Conservation (phyloP, 441 rosid species). For the Metrosideros polymorpha region DNA sequence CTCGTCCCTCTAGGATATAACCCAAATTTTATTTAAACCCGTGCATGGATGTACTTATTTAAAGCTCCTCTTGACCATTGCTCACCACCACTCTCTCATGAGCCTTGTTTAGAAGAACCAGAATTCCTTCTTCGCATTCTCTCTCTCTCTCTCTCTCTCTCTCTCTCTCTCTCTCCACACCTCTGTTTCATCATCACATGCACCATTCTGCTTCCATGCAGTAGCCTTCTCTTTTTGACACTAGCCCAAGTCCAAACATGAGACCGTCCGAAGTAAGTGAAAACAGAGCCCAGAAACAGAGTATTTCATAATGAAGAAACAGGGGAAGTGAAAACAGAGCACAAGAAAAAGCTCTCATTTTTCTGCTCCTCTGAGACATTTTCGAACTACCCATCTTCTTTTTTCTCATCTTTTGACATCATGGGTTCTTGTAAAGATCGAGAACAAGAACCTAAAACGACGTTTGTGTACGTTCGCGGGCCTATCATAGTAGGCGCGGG, state of each 20-base stretch:
- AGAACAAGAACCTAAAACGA: background rate
- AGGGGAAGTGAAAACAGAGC: constrained; percentile 7
- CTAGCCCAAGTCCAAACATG: background rate
- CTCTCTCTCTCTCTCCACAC: background rate
- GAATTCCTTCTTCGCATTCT: background rate
- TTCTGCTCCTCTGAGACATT: background rate
- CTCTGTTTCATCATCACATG: background rate
- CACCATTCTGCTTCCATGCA: background rate
- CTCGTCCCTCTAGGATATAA: background rate
- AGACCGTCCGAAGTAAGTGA: background rate
- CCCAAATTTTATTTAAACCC: background rate
- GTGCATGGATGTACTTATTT: background rate
- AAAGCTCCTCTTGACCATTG: background rate
- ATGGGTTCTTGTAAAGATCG: constrained; percentile 29
- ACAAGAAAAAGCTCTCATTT: background rate
- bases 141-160: background rate
- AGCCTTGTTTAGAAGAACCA: background rate
- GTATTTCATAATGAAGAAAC: constrained; percentile 5
- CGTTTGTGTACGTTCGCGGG: constrained; percentile 20
- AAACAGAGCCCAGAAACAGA: constrained; percentile 5
- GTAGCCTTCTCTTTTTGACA: constrained; percentile 1
- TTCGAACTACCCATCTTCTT: background rate
- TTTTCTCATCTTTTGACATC: constrained; percentile 14
- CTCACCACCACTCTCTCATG: background rate
- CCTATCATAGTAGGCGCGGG: constrained; percentile 92